Evolutionary conservation across 2,329 filamentous ascomycete species (phyloP), one percentile per base, ranked within the genome.

Genomic region (Fusarium tupiense): DNA sequence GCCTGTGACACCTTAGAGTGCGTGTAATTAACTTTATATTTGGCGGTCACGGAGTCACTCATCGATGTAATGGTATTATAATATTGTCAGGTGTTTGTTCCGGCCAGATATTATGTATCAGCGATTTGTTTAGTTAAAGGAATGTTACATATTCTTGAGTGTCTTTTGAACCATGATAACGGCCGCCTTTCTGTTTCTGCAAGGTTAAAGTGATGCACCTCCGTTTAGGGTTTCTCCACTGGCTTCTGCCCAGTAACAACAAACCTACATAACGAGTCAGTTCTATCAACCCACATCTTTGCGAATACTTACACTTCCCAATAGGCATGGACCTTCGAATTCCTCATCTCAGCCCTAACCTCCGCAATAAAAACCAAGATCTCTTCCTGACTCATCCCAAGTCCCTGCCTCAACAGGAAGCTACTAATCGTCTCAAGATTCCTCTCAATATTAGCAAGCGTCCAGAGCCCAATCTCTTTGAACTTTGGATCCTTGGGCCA

Each of bases 261-360:
- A 9, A 57, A 44, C 16, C 69, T 71, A 3, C 16, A 20, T 0
- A 0, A 4, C 8, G 1, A 17, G 22, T 68, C 19, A 72, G 58
- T 4, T 31, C 31, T 3, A 29, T 12, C 16, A n/a, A 19, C 5
- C 0, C 2, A 13, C 2, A 29, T 0, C 3, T n/a, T n/a, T n/a
- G n/a, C n/a, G n/a, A n/a, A n/a, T n/a, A 69, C 71, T 69, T 24
- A 73, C 71, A 73, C 61, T 16, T 73, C 65, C 69, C 69, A 69
- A 33, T 66, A 73, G 3, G 60, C 61, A 53, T 70, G 61, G 1
- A 72, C 59, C 17, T 47, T 64, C 1, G 26, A 22, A 17, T 72
- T 50, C 8, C 70, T 38, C 68, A 72, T 72, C 33, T 72, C 68
- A 5, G 60, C 70, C 24, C 59, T 54, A 2, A 72, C 68, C 10